A percentile compares a stretch with the other conserved stretches of the same genome.
phyloP scores from a whole-genome alignment of 805 yeast species.

The Ogataea naganishii region DNA sequence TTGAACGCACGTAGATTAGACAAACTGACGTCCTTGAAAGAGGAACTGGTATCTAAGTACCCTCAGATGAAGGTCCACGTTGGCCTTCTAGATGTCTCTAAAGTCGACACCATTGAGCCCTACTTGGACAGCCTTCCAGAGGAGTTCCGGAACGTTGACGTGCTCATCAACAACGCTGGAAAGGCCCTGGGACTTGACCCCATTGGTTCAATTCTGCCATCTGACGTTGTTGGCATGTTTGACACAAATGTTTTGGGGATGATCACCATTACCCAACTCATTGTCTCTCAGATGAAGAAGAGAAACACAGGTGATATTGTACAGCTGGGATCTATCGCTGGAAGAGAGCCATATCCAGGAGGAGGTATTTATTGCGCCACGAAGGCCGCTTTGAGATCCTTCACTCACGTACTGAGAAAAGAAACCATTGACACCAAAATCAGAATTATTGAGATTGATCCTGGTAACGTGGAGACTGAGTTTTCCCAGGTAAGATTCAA shows the following conservation, averaged over 20 bases:
- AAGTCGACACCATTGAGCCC: conserved; percentile 37
- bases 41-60: conserved; percentile 26
- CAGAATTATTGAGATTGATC: conserved; percentile 67
- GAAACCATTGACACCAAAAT: conserved; percentile 45
- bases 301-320: conserved; percentile 69
- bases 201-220: conserved; percentile 58
- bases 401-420: conserved; percentile 56
- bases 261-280: conserved; percentile 73
- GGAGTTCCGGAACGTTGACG: conserved; percentile 52
- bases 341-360: conserved; percentile 71
- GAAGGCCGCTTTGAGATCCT: conserved; percentile 64
- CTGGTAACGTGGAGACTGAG: conserved; percentile 77
- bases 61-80: conserved; percentile 24
- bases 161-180: conserved; percentile 68
- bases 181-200: conserved; percentile 73
- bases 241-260: conserved; percentile 84
- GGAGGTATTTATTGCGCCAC: conserved; percentile 75
- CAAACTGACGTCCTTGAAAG: conserved; percentile 29
- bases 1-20: conserved; percentile 47
- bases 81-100: conserved; percentile 30
- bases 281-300: conserved; percentile 61
- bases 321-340: conserved; percentile 71
- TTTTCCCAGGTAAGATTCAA: conserved; percentile 56
- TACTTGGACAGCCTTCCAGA: conserved; percentile 32
- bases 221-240: conserved; percentile 69